These are phyloP conservation scores for Trichophyton mentagrophytes DNA, from an alignment of 2,329 filamentous ascomycete species.

Conservation along the genomic window DNA sequence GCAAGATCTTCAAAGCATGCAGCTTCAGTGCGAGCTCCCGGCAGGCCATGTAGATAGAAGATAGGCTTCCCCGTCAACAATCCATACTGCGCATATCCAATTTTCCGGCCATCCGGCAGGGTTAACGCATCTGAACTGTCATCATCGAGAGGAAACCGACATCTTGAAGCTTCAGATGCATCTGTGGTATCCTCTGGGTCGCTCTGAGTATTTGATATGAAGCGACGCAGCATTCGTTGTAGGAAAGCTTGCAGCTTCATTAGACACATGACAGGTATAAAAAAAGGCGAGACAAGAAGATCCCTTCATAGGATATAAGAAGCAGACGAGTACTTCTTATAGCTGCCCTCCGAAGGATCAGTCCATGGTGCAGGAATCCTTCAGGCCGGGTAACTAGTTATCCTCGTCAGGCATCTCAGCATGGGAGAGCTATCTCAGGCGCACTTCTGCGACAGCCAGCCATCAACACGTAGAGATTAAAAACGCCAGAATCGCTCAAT, in stretches of 20 bases:
- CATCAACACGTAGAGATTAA: no score
- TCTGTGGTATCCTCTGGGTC: neutral
- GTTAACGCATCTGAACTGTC: slow-evolving; percentile 20
- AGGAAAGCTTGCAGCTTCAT: neutral
- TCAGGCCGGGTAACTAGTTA: neutral
- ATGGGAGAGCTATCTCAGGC: no score
- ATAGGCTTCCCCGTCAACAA: slow-evolving; percentile 20
- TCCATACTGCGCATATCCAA: slow-evolving; percentile 33
- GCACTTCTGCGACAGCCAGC: no score
- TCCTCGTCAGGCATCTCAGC: no score
- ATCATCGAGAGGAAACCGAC: slow-evolving; percentile 13
- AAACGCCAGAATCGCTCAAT: no score
- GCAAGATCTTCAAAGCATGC: slow-evolving; percentile 24
- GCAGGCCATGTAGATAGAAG: slow-evolving; percentile 34
- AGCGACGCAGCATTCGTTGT: neutral
- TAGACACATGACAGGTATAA: neutral
- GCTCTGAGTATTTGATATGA: neutral
- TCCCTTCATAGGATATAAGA: neutral
- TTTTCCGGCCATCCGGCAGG: slow-evolving; percentile 25
- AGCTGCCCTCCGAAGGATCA: neutral
- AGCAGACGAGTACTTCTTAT: neutral
- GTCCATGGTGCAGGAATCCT: neutral
- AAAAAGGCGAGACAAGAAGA: neutral
- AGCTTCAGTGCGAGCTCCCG: slow-evolving; percentile 32
- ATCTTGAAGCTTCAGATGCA: neutral